These are phyloP conservation scores for Saccharomycopsis javanensis DNA, from an alignment of 805 yeast species.

Conservation along the genomic window DNA sequence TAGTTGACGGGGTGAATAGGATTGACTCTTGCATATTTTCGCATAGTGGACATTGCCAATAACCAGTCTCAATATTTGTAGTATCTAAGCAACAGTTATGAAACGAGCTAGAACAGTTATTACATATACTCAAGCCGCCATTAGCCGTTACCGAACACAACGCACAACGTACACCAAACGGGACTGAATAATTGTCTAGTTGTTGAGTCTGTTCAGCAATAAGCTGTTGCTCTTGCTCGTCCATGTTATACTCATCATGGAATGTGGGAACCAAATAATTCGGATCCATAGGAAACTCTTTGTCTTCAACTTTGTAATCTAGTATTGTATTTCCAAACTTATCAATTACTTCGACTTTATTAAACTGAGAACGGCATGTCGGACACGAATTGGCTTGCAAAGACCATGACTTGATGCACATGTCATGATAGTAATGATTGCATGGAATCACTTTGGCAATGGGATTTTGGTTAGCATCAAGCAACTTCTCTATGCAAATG, in stretches of 20 bases:
- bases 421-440: constrained; percentile 45
- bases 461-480: constrained; percentile 18
- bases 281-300: constrained; percentile 11
- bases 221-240: constrained; percentile 4
- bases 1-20: background rate
- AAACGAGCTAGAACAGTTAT: constrained; percentile 22
- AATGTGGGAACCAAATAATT: constrained; percentile 11
- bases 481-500: constrained; percentile 45
- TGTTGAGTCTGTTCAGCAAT: background rate
- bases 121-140: constrained; percentile 18
- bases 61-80: constrained; percentile 16
- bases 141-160: constrained; percentile 11
- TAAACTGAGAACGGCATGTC: constrained; percentile 43
- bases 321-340: constrained; percentile 18
- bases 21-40: constrained; percentile 30
- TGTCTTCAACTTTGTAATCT: constrained; percentile 17
- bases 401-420: constrained; percentile 51
- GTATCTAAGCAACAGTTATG: constrained; percentile 35
- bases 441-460: constrained; percentile 34
- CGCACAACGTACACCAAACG: constrained; percentile 10
- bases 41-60: constrained; percentile 46
- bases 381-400: constrained; percentile 51
- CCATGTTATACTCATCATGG: background rate
- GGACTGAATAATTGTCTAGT: background rate
- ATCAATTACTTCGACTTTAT: constrained; percentile 29